phyloP scores from a whole-genome alignment of 345 rosid species.

The Cardiospermum halicacabum region DNA sequence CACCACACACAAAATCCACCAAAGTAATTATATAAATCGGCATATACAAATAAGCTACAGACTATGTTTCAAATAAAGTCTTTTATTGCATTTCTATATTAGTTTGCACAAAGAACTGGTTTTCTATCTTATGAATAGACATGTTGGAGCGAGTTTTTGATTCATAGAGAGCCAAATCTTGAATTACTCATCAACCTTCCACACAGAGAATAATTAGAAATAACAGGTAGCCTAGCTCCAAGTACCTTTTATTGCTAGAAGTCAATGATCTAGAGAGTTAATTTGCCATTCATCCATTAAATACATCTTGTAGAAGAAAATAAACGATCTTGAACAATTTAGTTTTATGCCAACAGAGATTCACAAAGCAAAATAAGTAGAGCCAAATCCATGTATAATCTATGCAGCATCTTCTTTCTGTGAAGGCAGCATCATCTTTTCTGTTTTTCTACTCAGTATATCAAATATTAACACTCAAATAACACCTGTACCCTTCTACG shows the following conservation, averaged over 20 bases:
- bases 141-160: not conserved
- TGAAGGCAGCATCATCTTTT: not conserved
- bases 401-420: not conserved
- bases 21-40: not conserved
- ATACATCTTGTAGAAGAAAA: not conserved
- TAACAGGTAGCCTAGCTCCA: not conserved
- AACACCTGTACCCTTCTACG: not conserved
- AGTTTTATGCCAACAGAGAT: slow-evolving; percentile 1
- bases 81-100: slow-evolving; percentile 1
- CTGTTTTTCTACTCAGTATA: not conserved
- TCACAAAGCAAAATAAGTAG: not conserved
- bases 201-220: not conserved
- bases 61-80: not conserved
- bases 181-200: not conserved
- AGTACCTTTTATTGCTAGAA: not conserved
- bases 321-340: not conserved
- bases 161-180: not conserved
- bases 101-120: not conserved
- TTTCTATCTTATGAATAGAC: not conserved
- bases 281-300: not conserved
- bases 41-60: not conserved
- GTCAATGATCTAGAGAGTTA: not conserved
- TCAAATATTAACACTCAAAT: not conserved
- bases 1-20: not conserved
- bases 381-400: not conserved